phyloP scores from a whole-genome alignment of 495 filamentous ascomycete species.

The Hypomontagnella submonticulosa region DNA sequence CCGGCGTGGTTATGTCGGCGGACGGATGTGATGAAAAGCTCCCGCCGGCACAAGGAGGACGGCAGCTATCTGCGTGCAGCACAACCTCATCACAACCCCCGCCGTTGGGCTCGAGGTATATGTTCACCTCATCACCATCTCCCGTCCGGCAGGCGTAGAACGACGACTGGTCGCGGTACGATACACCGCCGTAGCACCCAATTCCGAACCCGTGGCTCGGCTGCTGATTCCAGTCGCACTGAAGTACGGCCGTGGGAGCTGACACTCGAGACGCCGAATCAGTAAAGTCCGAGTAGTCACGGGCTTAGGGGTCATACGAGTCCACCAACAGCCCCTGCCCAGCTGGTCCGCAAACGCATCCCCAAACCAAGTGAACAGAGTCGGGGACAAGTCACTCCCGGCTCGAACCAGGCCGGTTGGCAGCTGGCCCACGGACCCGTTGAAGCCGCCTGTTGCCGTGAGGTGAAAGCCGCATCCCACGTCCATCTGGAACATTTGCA shows the following conservation, averaged over 20 bases:
- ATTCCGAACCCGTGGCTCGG: conserved; percentile 63
- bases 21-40: conserved; percentile 17
- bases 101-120: conserved; percentile 61
- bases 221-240: conserved; percentile 68
- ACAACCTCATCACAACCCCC: conserved; percentile 57
- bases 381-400: conserved; percentile 53
- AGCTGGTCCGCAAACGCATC: conserved; percentile 44
- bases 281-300: conserved; percentile 1
- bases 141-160: conserved; percentile 69
- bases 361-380: conserved; percentile 48
- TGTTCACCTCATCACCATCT: conserved; percentile 60
- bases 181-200: conserved; percentile 59
- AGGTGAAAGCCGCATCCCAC: conserved; percentile 63
- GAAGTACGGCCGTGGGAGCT: conserved; percentile 68
- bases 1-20: conserved; percentile 3
- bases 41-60: conserved; percentile 33
- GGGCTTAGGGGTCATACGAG: conserved; percentile 36
- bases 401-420: conserved; percentile 66
- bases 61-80: conserved; percentile 62
- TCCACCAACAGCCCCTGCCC: conserved; percentile 47
- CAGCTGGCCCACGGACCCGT: conserved; percentile 64
- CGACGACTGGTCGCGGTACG: conserved; percentile 53
- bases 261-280: neutral
- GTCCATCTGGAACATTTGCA: conserved; percentile 12
- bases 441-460: conserved; percentile 57